Evolutionary conservation across 805 yeast genomes (phyloP), one percentile per base, ranked within the genome.

Genomic region (Cyberlindnera galapagoensis): DNA sequence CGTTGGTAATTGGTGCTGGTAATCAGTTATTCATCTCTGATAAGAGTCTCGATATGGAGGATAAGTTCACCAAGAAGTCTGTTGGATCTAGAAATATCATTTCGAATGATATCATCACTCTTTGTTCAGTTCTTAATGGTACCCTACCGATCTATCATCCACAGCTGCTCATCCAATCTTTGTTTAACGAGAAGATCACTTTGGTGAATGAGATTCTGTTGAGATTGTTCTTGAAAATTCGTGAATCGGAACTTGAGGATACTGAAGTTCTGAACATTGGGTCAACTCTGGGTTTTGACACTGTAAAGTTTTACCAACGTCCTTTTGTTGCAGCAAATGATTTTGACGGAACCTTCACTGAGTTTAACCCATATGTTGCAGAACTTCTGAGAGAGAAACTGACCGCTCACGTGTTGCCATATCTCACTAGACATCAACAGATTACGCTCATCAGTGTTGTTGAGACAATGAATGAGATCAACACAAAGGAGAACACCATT

Each of bases 131-230:
- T 5, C 59, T 88, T 34, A 88, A 88, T 58, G 97, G 97, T 20
- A 92, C 94, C 0, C 55, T 90, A 11, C 96, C 97, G 0, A 59
- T 86, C 1, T 88, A 84, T 46, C 97, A 90, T 49, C 97, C 97
- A 0, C 95, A 87, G 54, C 69, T 85, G 33, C 56, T 88, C 29
- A 77, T 86, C 27, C 95, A 88, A 53, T 62, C 78, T 5, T 53
- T 88, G 13, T 76, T 80, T 46, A 69, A 74, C 43, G 79, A 77
- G 18, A 76, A 79, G 40, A 42, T 70, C 10, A 58, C 60, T 9
- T 49, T 74, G 3, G 88, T 76, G 2, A 67, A 74, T 39, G 67
- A 65, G 23, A 64, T 88, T 1, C 48, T 90, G 13, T 58, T 71
- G 9, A 57, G 63, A 15, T 56, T 88, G 23, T 71, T 76, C 38